These are phyloP conservation scores for Phylloporus arenicola DNA, from an alignment of 768 basidiomycete species.

Conservation along the genomic window DNA sequence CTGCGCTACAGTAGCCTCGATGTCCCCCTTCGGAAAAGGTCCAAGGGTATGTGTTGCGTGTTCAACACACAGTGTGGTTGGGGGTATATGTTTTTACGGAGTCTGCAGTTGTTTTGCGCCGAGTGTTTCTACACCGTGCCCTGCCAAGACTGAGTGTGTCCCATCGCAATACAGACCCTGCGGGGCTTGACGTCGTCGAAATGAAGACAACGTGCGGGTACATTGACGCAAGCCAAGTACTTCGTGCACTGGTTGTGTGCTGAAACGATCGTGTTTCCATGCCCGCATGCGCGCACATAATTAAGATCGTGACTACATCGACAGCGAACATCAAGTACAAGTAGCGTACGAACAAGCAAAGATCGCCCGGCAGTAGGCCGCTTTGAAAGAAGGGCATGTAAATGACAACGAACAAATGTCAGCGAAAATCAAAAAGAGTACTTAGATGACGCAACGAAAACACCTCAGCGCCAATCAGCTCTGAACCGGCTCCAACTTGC, in stretches of 20 bases:
- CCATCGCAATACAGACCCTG: too few species aligned
- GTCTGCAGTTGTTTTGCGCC: too few species aligned
- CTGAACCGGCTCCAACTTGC: neutral
- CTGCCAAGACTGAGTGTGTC: neutral
- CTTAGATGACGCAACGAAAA: neutral
- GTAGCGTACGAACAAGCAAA: neutral
- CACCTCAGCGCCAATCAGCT: neutral
- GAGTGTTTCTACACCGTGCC: neutral
- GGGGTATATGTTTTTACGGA: too few species aligned
- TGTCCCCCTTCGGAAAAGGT: too few species aligned
- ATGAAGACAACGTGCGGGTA: neutral
- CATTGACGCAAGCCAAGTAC: neutral
- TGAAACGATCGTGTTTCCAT: neutral
- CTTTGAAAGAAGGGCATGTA: neutral
- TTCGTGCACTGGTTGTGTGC: neutral
- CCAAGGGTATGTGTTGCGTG: too few species aligned
- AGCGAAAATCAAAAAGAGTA: neutral
- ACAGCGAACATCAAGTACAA: neutral
- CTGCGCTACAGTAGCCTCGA: too few species aligned
- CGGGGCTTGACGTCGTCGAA: neutral
- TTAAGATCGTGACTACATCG: neutral
- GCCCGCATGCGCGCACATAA: neutral
- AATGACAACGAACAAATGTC: neutral
- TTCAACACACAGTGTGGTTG: too few species aligned
- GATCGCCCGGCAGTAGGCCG: neutral